Percentiles rank a stretch among this genome's conserved stretches.
Evolutionary conservation across 441 rosid genomes (phyloP).

Genomic region (Flueggea neowawraea): DNA sequence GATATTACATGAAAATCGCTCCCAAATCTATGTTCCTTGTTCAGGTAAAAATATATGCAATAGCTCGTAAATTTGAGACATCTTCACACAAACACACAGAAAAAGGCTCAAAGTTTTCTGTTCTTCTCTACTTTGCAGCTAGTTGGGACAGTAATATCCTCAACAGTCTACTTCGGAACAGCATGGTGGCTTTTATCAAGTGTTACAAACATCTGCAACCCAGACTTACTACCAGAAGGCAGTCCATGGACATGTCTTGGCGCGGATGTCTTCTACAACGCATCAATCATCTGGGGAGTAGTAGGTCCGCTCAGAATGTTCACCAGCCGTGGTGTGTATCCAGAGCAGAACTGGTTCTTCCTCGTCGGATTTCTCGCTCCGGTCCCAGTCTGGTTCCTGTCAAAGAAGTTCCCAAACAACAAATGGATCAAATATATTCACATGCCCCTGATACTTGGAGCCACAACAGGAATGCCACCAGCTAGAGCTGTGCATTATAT

Average conservation of each 20-base stretch:
- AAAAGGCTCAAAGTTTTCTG: no score
- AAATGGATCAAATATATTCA: conserved; percentile 63
- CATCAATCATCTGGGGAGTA: conserved; percentile 96
- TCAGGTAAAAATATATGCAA: conserved; percentile 31
- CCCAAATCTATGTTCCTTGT: conserved; percentile 72
- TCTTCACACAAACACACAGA: not conserved
- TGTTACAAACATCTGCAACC: conserved; percentile 61
- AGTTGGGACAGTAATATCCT: conserved; percentile 64
- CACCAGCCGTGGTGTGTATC: conserved; percentile 52
- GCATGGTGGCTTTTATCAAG: conserved; percentile 83
- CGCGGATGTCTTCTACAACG: conserved; percentile 77
- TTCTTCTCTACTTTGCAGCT: conserved; percentile 26
- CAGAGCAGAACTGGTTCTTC: conserved; percentile 77
- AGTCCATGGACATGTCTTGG: conserved; percentile 96
- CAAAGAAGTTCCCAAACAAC: conserved; percentile 65
- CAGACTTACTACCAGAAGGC: conserved; percentile 53
- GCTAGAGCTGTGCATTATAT: conserved; percentile 66
- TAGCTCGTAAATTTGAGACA: no score
- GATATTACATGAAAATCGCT: conserved; percentile 89
- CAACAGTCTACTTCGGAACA: conserved; percentile 57
- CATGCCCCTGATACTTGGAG: conserved; percentile 61
- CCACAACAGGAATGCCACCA: conserved; percentile 50
- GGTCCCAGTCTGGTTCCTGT: conserved; percentile 61
- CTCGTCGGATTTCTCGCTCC: conserved; percentile 73
- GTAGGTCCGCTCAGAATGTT: conserved; percentile 87